These are phyloP conservation scores for Pelargonium australe DNA, from an alignment of 441 rosid genomes.

Conservation along the genomic window DNA sequence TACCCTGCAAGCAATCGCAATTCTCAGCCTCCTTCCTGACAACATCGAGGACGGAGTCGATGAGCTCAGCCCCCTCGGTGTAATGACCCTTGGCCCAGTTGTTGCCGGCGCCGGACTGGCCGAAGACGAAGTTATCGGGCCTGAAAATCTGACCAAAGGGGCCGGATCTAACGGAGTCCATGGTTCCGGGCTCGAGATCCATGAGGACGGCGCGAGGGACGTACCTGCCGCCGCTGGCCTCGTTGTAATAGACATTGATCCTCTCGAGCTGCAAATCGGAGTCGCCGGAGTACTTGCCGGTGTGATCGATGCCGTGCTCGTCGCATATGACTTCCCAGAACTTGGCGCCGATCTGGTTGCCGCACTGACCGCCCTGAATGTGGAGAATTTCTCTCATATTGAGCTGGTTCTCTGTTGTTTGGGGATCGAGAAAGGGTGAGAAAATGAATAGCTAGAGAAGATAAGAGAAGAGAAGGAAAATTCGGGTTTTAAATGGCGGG, in stretches of 20 bases:
- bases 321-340: constrained; percentile 52
- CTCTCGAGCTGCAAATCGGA: constrained; percentile 46
- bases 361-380: constrained; percentile 52
- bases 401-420: neutral
- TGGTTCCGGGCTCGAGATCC: constrained; percentile 54
- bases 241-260: constrained; percentile 50
- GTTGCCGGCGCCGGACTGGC: constrained; percentile 50
- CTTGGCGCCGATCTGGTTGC: constrained; percentile 47
- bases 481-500: neutral
- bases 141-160: constrained; percentile 49
- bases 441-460: too few relatives aligned
- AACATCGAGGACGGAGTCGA: constrained; percentile 68
- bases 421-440: neutral
- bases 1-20: constrained; percentile 26
- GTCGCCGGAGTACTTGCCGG: constrained; percentile 41
- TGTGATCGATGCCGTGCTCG: constrained; percentile 49
- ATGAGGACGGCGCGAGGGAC: constrained; percentile 53
- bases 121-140: constrained; percentile 40
- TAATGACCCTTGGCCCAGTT: constrained; percentile 57
- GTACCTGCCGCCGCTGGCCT: constrained; percentile 44
- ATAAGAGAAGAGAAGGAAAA: neutral
- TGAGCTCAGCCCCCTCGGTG: constrained; percentile 52
- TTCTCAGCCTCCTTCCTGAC: constrained; percentile 41
- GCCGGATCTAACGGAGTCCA: constrained; percentile 49
- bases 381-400: constrained; percentile 52